Conservation (phyloP, 2,329 filamentous ascomycete genomes). For the Ophiostoma triangulosporum region DNA sequence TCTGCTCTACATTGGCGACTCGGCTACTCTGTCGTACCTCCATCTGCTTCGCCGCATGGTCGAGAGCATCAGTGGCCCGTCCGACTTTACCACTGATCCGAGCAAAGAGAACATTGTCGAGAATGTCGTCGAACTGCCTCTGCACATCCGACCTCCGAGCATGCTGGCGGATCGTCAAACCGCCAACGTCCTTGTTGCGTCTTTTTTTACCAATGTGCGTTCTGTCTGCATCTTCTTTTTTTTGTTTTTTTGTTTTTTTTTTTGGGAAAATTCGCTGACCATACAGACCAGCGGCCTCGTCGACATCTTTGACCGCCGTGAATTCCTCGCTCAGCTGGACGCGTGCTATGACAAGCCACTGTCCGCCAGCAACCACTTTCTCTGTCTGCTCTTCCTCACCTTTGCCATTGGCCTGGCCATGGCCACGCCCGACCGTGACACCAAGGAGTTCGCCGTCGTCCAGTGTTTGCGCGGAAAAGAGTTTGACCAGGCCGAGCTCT, state of each 20-base stretch:
- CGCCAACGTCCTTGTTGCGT: conserved; percentile 39
- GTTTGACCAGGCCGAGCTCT: conserved; percentile 43
- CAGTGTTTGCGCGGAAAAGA: conserved; percentile 34
- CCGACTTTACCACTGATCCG: conserved; percentile 44
- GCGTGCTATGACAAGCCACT: conserved; percentile 42
- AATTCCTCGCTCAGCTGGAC: conserved; percentile 36
- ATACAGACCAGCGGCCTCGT: conserved; percentile 44
- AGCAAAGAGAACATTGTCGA: conserved; percentile 44
- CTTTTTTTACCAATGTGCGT: conserved; percentile 46
- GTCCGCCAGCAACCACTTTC: conserved; percentile 32
- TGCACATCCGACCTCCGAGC: conserved; percentile 32
- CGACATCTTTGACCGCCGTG: conserved; percentile 41
- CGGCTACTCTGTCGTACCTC: conserved; percentile 46
- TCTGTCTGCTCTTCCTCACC: conserved; percentile 48
- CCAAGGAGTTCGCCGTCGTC: conserved; percentile 35
- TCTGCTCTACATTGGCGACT: conserved; percentile 48
- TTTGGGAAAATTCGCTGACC: background rate
- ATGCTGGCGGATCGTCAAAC: conserved; percentile 39
- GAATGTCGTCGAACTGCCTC: conserved; percentile 32
- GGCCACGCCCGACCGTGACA: conserved; percentile 37
- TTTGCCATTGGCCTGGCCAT: conserved; percentile 50
- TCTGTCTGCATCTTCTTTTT: background rate
- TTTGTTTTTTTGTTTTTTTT: background rate
- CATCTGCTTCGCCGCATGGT: conserved; percentile 48
- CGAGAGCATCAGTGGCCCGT: conserved; percentile 37